Percentiles rank a stretch among this genome's conserved stretches.
Conservation (phyloP, 306 rosid genomes). For the Abrus precatorius region DNA sequence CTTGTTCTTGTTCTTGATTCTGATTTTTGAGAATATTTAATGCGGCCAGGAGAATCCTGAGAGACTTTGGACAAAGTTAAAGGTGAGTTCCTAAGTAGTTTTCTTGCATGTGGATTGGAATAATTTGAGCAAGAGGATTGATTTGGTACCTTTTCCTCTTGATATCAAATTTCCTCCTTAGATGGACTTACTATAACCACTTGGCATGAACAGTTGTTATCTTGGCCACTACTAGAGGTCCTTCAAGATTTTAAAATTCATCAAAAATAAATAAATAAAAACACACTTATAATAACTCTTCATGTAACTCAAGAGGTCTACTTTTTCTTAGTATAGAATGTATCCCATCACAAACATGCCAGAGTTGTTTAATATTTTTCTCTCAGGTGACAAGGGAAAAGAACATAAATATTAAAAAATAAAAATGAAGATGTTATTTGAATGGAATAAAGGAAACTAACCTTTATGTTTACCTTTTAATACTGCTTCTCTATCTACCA, state of each 20-base stretch:
- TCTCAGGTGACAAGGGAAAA: constrained; percentile 17
- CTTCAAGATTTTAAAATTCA: constrained; percentile 35
- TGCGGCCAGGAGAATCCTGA: constrained; percentile 64
- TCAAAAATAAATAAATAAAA: background rate
- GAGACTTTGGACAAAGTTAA: constrained; percentile 66
- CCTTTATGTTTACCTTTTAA: constrained; percentile 30
- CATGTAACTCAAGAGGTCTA: constrained; percentile 28
- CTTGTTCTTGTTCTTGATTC: constrained; percentile 67
- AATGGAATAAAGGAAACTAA: constrained; percentile 49
- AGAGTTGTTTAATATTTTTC: constrained; percentile 39
- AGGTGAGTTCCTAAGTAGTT: constrained; percentile 67
- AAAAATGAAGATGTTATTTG: constrained; percentile 42
- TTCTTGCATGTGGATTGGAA: constrained; percentile 74
- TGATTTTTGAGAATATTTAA: constrained; percentile 73
- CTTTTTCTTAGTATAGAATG: constrained; percentile 31
- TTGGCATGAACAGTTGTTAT: constrained; percentile 49
- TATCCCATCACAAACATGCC: background rate
- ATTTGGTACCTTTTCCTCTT: constrained; percentile 50
- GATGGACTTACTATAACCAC: constrained; percentile 58
- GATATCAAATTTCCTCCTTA: constrained; percentile 56
- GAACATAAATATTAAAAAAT: constrained; percentile 20
- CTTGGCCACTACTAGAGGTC: constrained; percentile 17
- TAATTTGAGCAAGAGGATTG: constrained; percentile 57
- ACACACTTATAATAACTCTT: constrained; percentile 16
- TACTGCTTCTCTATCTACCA: constrained; percentile 29